Base-by-base conservation (phyloP, 352 stramenopile species). In the Phytopythium helicoides region DNA sequence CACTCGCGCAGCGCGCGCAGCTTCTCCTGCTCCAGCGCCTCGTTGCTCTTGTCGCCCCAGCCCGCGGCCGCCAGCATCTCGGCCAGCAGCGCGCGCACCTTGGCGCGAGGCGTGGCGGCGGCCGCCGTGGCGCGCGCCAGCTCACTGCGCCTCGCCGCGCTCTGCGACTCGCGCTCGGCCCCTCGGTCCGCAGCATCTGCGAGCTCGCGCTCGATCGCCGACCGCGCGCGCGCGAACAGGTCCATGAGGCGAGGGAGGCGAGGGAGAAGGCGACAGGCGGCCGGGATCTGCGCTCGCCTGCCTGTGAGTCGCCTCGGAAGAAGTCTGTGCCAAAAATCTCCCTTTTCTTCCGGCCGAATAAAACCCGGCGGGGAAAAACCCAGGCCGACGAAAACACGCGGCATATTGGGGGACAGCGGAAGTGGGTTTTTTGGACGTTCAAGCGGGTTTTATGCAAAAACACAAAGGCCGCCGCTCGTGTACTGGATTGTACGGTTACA, bases 31-130 rank as follows among this genome's bases (percentile, higher is more conserved):
- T 89, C 69, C 25, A 71, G 68, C 31, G 62, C n/a, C n/a, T n/a
- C n/a, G n/a, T n/a, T n/a, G 60, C 44, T 87, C 76, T 74, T 67
- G 40, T 87, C 78, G 18, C 70, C 76, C 75, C 71, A 84, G 14
- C 42, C 45, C 33, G 63, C 60, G 7, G 63, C 55, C 18, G 71
- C 36, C 33, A 79, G 64, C 74, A 88, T 88, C 38, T 86, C 77
- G 26, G 66, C 48, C 56, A 88, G 55, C n/a, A 88, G 28, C n/a
- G 57, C 47, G 25, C 62, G 70, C 49, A 85, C 67, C 40, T 66
- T 70, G 35, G 48, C 56, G 6, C 41, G 46, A 0, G 61, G 54
- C 2, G 50, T 34, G 19, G 19, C 21, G 41, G 41, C 41, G 5
- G 41, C 41, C 41, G 19, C 41, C 21, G 41, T 54, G 26, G 37